Percentiles rank a stretch among this genome's conserved stretches.
Conservation (phyloP, 139 green algal genomes). For the Micractinium conductrix region DNA sequence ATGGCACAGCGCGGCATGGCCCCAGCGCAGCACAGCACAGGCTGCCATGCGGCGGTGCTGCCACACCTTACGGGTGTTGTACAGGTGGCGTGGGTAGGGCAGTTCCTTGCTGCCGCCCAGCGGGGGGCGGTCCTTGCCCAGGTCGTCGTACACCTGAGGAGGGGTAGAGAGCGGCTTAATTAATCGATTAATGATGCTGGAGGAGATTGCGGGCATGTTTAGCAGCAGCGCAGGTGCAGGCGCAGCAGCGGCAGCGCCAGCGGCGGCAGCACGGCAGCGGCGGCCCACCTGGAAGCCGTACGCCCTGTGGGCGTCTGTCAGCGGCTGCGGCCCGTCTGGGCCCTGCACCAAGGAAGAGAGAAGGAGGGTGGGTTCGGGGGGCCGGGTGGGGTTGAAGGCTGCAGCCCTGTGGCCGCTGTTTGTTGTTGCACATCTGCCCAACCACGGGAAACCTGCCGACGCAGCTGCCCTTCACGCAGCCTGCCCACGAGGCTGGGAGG, state of each 20-base stretch:
- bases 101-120: not conserved
- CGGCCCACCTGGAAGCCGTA: conserved; percentile 11
- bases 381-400: too few species aligned
- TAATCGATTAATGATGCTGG: too few species aligned
- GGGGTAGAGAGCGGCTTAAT: too few species aligned
- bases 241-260: too few species aligned
- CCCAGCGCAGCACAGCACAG: too few species aligned
- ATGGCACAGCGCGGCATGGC: too few species aligned
- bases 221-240: not conserved
- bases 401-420: too few species aligned
- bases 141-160: conserved; percentile 7
- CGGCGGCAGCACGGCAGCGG: not conserved
- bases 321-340: not conserved
- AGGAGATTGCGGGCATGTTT: too few species aligned
- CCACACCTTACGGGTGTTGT: too few species aligned
- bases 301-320: not conserved
- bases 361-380: not conserved
- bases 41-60: too few species aligned
- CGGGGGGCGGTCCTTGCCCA: not conserved
- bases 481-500: too few species aligned
- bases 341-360: not conserved
- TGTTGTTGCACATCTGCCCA: not conserved
- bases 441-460: not conserved
- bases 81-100: conserved; percentile 19
- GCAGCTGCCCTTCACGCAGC: too few species aligned